Conservation (phyloP, 2,329 filamentous ascomycete species). For the Xylariaceae sp. region DNA sequence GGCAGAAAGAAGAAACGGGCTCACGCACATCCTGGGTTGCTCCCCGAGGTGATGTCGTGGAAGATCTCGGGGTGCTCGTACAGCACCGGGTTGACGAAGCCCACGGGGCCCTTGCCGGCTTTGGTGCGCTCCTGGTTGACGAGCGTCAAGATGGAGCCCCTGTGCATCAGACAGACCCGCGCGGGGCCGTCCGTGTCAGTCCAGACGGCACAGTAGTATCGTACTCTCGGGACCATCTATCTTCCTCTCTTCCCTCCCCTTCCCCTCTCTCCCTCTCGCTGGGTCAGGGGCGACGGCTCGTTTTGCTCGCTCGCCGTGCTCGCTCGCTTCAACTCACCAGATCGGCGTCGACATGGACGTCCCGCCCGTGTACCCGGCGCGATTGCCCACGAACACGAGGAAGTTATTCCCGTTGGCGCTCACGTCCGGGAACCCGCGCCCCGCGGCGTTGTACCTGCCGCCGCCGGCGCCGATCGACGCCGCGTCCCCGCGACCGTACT, state of each 20-base stretch:
- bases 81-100: slow-evolving; percentile 8
- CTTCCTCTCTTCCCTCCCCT: too few relatives aligned
- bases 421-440: slow-evolving; percentile 19
- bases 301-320: too few relatives aligned
- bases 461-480: slow-evolving; percentile 13
- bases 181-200: too few relatives aligned
- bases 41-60: slow-evolving; percentile 3
- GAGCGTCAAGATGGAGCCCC: slow-evolving; percentile 3
- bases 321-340: neutral
- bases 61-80: slow-evolving; percentile 6
- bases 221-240: too few relatives aligned
- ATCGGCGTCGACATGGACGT: slow-evolving; percentile 13
- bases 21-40: slow-evolving; percentile 4
- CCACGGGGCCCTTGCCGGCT: slow-evolving; percentile 4
- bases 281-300: too few relatives aligned
- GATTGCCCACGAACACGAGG: slow-evolving; percentile 13
- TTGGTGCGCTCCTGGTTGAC: slow-evolving; percentile 7
- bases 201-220: too few relatives aligned
- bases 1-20: too few relatives aligned
- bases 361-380: slow-evolving; percentile 11
- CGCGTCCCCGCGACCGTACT: too few relatives aligned
- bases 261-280: too few relatives aligned
- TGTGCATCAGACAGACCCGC: too few relatives aligned
- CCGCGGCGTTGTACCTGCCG: slow-evolving; percentile 14
- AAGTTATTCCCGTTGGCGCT: slow-evolving; percentile 19